phyloP scores from a whole-genome alignment of 2,329 filamentous ascomycete genomes.

The Nothophoma quercina region DNA sequence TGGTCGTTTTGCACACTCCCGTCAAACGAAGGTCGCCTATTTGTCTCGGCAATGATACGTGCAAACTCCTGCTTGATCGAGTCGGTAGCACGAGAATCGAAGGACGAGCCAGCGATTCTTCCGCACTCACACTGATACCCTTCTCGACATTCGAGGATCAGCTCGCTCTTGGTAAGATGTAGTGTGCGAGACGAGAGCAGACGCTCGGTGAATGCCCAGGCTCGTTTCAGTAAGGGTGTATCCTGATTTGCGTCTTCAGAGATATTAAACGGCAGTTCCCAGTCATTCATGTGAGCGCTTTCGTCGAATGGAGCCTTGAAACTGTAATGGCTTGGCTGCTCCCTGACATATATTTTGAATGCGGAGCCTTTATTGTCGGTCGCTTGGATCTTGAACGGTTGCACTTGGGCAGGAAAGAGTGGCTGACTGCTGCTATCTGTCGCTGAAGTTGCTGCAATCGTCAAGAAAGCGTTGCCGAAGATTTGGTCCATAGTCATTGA shows the following conservation, averaged over 20 bases:
- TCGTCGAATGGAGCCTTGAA: conserved; percentile 47
- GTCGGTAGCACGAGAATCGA: conserved; percentile 44
- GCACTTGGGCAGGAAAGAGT: conserved; percentile 33
- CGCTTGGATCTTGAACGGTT: conserved; percentile 44
- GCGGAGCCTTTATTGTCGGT: conserved; percentile 44
- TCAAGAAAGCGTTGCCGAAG: conserved; percentile 44
- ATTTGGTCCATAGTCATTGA: conserved; percentile 39
- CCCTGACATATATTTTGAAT: conserved; percentile 42
- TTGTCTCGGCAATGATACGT: conserved; percentile 31
- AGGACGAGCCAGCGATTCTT: conserved; percentile 39
- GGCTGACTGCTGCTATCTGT: conserved; percentile 38
- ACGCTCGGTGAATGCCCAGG: conserved; percentile 46
- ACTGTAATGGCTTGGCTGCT: conserved; percentile 47
- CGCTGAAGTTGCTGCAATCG: conserved; percentile 44
- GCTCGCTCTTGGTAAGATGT: conserved; percentile 46
- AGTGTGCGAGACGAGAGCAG: conserved; percentile 42
- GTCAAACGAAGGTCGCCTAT: conserved; percentile 14
- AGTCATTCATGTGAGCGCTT: conserved; percentile 46
- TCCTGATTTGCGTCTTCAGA: conserved; percentile 39
- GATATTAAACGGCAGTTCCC: conserved; percentile 44
- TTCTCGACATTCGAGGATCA: conserved; percentile 49
- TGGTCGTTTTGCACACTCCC: conserved; percentile 9
- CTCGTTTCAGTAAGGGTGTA: conserved; percentile 43
- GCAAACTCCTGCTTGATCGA: conserved; percentile 46
- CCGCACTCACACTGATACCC: conserved; percentile 48